These are phyloP conservation scores for Lepidium sativum DNA, from an alignment of 345 rosid species.

Conservation along the genomic window DNA sequence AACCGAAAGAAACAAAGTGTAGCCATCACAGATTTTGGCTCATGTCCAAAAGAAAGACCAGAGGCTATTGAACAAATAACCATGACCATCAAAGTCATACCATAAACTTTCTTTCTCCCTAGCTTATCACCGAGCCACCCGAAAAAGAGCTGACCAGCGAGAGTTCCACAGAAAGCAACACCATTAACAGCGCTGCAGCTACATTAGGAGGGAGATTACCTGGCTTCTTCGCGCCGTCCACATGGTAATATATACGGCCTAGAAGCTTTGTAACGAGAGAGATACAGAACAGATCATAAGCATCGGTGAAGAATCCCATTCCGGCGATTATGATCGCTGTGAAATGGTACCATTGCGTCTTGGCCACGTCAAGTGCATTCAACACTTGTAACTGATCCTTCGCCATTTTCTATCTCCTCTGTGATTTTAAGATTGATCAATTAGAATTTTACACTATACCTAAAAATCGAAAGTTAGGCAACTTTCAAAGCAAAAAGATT, in stretches of 20 bases:
- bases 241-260: conserved; percentile 38
- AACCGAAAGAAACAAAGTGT: conserved; percentile 32
- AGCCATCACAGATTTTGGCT: conserved; percentile 26
- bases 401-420: conserved; percentile 33
- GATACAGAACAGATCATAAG: conserved; percentile 39
- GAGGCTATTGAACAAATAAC: conserved; percentile 24
- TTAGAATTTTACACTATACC: too few species aligned
- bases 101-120: conserved; percentile 67
- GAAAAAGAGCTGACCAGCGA: conserved; percentile 28
- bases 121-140: conserved; percentile 65
- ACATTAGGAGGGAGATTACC: conserved; percentile 38
- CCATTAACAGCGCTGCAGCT: conserved; percentile 42
- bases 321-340: conserved; percentile 33
- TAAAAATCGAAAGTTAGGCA: too few species aligned
- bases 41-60: conserved; percentile 28
- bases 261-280: conserved; percentile 35
- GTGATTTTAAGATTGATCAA: too few species aligned
- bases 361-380: conserved; percentile 31
- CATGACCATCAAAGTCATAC: conserved; percentile 32
- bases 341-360: conserved; percentile 35
- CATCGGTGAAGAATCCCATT: conserved; percentile 41
- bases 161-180: conserved; percentile 37
- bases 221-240: conserved; percentile 25
- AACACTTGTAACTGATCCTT: conserved; percentile 46
- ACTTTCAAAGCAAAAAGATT: neutral